Percentiles rank a stretch among this genome's conserved stretches.
phyloP scores from a whole-genome alignment of 2,329 filamentous ascomycete species.

The Hymenoscyphus scutula region DNA sequence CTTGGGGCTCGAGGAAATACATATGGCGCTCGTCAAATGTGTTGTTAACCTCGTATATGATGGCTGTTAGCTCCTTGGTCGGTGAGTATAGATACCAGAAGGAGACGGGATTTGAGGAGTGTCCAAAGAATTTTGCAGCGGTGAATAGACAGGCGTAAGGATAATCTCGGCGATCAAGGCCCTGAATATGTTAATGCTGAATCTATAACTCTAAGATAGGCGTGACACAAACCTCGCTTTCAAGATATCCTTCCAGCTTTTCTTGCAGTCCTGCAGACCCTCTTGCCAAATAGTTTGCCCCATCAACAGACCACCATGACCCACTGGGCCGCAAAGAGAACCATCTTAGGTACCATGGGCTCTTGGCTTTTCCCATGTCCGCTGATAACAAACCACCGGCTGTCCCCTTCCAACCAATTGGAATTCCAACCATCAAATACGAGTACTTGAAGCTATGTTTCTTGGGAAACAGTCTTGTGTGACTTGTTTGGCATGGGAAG shows the following conservation, averaged over 20 bases:
- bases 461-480: constrained; percentile 64
- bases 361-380: constrained; percentile 29
- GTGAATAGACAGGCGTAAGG: constrained; percentile 70
- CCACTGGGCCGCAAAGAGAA: constrained; percentile 32
- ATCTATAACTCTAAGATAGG: not conserved
- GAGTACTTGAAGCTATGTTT: constrained; percentile 68
- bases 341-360: constrained; percentile 33
- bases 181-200: constrained; percentile 41
- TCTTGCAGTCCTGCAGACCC: constrained; percentile 54
- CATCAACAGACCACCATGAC: constrained; percentile 55
- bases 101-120: constrained; percentile 72
- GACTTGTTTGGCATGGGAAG: constrained; percentile 64
- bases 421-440: constrained; percentile 67
- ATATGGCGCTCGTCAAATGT: constrained; percentile 70
- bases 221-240: constrained; percentile 46
- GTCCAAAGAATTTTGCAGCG: constrained; percentile 65
- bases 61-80: constrained; percentile 55
- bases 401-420: constrained; percentile 59
- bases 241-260: constrained; percentile 62
- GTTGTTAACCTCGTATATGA: constrained; percentile 74
- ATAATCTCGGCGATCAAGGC: constrained; percentile 57
- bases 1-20: constrained; percentile 50
- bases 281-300: constrained; percentile 60
- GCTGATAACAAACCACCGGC: constrained; percentile 56
- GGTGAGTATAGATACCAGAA: constrained; percentile 75